Evolutionary conservation across 106 monocot species (phyloP).

Genomic region (Allium sativum): DNA sequence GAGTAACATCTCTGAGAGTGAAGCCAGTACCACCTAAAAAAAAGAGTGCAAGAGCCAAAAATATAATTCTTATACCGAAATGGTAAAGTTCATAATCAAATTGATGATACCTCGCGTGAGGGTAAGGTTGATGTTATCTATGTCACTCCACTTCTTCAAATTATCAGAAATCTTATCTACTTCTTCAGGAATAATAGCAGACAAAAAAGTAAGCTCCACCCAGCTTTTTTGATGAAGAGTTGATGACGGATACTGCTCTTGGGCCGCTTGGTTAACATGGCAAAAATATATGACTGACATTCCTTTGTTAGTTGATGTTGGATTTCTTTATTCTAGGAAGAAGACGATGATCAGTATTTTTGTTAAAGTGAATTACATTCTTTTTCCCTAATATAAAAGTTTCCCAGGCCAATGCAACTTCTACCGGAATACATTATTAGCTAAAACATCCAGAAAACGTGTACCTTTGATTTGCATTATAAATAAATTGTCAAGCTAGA

Average conservation of each 20-base stretch:
- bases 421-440: too few relatives aligned
- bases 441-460: too few relatives aligned
- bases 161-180: constrained; percentile 53
- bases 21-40: constrained; percentile 90
- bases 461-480: too few relatives aligned
- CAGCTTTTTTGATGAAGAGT: constrained; percentile 61
- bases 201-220: constrained; percentile 71
- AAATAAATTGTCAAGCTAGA: too few relatives aligned
- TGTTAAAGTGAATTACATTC: too few relatives aligned
- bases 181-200: constrained; percentile 79
- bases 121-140: not conserved
- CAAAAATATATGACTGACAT: too few relatives aligned
- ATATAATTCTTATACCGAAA: too few relatives aligned
- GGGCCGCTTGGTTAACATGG: constrained; percentile 31
- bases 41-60: not conserved
- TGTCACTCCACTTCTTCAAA: constrained; percentile 71
- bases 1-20: constrained; percentile 93
- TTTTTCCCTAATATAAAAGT: too few relatives aligned
- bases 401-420: too few relatives aligned
- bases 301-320: too few relatives aligned
- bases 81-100: not conserved
- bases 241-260: constrained; percentile 83
- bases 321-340: too few relatives aligned
- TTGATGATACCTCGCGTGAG: constrained; percentile 11
- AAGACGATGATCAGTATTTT: too few relatives aligned